Evolutionary conservation across 805 yeast genomes (phyloP).

Genomic region (Yarrowia deformans): DNA sequence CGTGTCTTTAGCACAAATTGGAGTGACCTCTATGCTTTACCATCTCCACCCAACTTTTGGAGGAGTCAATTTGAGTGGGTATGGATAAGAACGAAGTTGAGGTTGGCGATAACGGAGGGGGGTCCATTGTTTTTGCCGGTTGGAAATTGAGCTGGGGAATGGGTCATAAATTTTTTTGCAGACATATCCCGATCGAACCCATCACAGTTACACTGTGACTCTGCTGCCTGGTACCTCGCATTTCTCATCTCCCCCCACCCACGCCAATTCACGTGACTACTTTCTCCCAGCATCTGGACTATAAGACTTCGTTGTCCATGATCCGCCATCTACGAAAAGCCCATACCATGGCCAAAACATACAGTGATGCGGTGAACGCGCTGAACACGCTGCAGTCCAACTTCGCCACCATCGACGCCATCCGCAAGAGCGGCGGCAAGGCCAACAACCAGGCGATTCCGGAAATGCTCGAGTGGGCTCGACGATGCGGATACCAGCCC

Average conservation of each 20-base stretch:
- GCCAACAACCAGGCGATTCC: slow-evolving; percentile 67
- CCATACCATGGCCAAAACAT: slow-evolving; percentile 42
- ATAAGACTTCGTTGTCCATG: background rate
- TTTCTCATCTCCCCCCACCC: too few species aligned
- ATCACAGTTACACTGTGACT: too few species aligned
- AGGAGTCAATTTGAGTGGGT: background rate
- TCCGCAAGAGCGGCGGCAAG: slow-evolving; percentile 75
- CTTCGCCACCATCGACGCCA: slow-evolving; percentile 86
- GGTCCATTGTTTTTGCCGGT: too few species aligned
- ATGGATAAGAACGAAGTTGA: background rate
- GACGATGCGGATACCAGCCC: slow-evolving; percentile 71
- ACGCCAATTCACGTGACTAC: slow-evolving; percentile 12
- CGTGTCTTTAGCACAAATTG: background rate
- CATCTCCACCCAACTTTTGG: background rate
- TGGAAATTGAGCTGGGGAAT: too few species aligned
- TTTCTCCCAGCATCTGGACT: background rate
- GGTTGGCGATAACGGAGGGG: too few species aligned
- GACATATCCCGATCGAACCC: too few species aligned
- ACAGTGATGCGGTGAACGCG: slow-evolving; percentile 79
- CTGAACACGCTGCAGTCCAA: slow-evolving; percentile 90
- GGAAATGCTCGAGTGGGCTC: slow-evolving; percentile 84
- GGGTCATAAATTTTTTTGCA: too few species aligned
- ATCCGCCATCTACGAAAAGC: slow-evolving; percentile 27
- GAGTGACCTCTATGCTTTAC: background rate
- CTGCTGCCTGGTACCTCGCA: too few species aligned